Percentiles rank a stretch among this genome's conserved stretches.
Conservation (phyloP, 176 grass and related monocot genomes). For the Chrysopogon serrulatus region DNA sequence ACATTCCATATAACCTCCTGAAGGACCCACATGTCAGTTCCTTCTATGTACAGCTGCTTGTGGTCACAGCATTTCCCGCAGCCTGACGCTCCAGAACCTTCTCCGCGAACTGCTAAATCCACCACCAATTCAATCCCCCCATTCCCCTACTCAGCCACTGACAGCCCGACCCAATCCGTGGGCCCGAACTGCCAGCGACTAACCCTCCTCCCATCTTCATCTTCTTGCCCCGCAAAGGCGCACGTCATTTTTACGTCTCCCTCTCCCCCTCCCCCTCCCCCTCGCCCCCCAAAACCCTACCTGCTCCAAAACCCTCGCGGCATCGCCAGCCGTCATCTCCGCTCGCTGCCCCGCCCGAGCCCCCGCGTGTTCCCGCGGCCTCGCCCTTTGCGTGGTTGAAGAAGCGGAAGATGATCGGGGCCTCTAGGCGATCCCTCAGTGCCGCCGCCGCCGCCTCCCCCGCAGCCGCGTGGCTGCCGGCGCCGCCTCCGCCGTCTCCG, state of each 20-base stretch:
- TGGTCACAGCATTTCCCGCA: neutral
- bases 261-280: too few species aligned
- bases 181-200: neutral
- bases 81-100: slow-evolving; percentile 12
- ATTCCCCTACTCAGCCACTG: neutral
- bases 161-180: neutral
- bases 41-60: fast-evolving
- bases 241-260: slow-evolving; percentile 20
- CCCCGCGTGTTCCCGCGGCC: neutral
- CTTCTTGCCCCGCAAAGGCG: slow-evolving; percentile 42
- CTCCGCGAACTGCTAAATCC: neutral
- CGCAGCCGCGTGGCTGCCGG: slow-evolving; percentile 22
- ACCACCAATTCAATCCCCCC: neutral
- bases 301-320: slow-evolving; percentile 33
- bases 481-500: slow-evolving; percentile 20
- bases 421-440: slow-evolving; percentile 73
- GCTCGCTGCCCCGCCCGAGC: neutral
- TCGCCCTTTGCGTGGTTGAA: neutral
- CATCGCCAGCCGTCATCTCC: neutral
- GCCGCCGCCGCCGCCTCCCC: slow-evolving; percentile 28
- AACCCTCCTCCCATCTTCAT: neutral
- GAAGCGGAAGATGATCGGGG: slow-evolving; percentile 63
- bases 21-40: neutral
- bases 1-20: fast-evolving
- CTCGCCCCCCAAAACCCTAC: slow-evolving; percentile 17